Base-by-base conservation (phyloP, 345 rosid species). In the Clausena lansium region DNA sequence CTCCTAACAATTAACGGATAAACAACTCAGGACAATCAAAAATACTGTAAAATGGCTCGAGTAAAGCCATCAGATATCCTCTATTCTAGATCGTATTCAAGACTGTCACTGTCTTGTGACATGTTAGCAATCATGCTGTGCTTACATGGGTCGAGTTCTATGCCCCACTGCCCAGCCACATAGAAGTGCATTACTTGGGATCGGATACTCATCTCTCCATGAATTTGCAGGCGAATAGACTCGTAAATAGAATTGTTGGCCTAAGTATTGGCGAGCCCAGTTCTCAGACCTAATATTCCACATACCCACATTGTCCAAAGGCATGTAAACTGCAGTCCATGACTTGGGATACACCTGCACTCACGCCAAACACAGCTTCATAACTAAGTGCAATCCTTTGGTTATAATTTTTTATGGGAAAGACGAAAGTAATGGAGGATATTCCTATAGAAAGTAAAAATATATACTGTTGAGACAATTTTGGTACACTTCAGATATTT, bases 221-320 rank as follows among this genome's bases (percentile, higher is more conserved):
- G 96, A 88, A 64, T 86, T 89, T 30, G 88, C 84, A 1, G 89
- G 63, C 0, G 93, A 88, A 81, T 82, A 85, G 0, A 91, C 88
- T 0, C 91, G 85, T 30, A 89, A 85, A 78, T 91, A 91, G 77
- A 91, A 88, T 75, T 91, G 96, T 41, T 91, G 96, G 33, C 93
- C 96, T 30, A 91, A 74, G 81, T 91, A 89, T 66, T 87, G 93
- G 28, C 85, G 86, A 20, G 77, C 88, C 95, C 93, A 91, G 81
- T 87, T 87, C 85, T 89, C 93, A 0, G 93, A 91, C 81, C 95
- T 87, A 67, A 91, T 71, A 62, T 88, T 91, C 95, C 95, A 91
- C 93, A 91, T 89, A 63, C 96, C 96, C 33, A 90, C 93, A 22
- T 89, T 91, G 81, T 91, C 96, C 75, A 91, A 47, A 19, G 96